Evolutionary conservation across 306 rosid genomes (phyloP).

Genomic region (Cotoneaster glaucophyllus): DNA sequence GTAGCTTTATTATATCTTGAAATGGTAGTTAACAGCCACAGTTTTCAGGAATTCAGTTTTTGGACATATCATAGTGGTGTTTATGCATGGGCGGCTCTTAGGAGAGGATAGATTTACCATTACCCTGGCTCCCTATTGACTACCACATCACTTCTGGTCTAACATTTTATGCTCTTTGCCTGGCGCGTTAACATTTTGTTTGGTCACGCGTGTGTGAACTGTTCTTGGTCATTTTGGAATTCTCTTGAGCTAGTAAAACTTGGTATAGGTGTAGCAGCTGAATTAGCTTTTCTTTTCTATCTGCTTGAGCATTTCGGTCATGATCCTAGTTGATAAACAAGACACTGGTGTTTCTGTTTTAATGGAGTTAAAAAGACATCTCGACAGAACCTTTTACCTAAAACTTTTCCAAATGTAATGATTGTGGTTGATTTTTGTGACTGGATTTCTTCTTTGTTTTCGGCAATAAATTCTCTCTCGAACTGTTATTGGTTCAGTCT

Average conservation of each 20-base stretch:
- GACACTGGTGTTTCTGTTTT: background rate
- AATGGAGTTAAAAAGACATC: background rate
- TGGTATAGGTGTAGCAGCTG: background rate
- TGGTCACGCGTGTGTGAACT: background rate
- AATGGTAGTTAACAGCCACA: background rate
- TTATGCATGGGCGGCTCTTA: background rate
- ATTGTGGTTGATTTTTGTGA: background rate
- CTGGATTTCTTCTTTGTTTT: background rate
- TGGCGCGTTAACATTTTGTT: background rate
- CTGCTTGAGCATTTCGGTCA: background rate
- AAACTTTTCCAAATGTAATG: background rate
- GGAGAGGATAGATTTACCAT: background rate
- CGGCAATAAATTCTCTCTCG: background rate
- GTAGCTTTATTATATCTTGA: background rate
- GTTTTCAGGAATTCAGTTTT: background rate
- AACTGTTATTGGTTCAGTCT: no score
- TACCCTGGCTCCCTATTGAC: background rate
- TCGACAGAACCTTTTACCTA: background rate
- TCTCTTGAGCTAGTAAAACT: background rate
- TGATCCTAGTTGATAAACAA: background rate
- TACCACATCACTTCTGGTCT: background rate
- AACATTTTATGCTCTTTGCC: background rate
- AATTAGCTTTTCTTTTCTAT: background rate
- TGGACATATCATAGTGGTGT: background rate
- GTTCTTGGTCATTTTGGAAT: background rate